A percentile compares a stretch with the other conserved stretches of the same genome.
phyloP scores from a whole-genome alignment of 257 asterid species.

The Solanum habrochaites region DNA sequence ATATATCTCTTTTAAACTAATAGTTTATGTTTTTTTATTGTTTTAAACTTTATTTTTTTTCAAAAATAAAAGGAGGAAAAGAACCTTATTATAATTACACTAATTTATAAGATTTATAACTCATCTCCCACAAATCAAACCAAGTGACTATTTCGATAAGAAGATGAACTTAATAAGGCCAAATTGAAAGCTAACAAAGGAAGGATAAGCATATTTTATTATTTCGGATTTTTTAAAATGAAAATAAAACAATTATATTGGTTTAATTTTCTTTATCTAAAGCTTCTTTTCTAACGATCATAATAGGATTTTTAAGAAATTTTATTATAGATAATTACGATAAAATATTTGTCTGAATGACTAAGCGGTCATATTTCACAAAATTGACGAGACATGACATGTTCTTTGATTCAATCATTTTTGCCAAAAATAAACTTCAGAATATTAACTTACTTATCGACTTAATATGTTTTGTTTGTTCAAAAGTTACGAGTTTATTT shows the following conservation, averaged over 20 bases:
- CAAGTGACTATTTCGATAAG: not conserved
- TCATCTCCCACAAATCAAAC: rapidly evolving
- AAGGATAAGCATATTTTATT: not conserved
- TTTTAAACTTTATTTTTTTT: not conserved
- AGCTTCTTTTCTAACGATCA: no score
- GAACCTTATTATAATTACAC: not conserved
- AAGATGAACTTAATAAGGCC: not conserved
- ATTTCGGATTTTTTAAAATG: rapidly evolving
- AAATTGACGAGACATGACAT: not conserved
- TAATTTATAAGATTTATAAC: not conserved
- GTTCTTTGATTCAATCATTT: not conserved
- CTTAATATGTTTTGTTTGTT: not conserved
- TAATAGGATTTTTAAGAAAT: no score
- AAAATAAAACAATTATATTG: no score
- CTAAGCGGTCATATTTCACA: not conserved
- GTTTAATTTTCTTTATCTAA: no score
- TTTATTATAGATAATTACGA: no score
- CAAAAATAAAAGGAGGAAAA: not conserved
- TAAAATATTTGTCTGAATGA: no score
- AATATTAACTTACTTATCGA: no score
- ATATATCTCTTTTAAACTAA: not conserved
- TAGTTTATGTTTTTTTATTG: not conserved
- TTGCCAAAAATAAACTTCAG: not conserved
- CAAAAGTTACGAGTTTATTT: not conserved
- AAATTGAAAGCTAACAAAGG: not conserved